Evolutionary conservation across 1,284 basidiomycete genomes (phyloP).

Genomic region (Meripilus lineatus): DNA sequence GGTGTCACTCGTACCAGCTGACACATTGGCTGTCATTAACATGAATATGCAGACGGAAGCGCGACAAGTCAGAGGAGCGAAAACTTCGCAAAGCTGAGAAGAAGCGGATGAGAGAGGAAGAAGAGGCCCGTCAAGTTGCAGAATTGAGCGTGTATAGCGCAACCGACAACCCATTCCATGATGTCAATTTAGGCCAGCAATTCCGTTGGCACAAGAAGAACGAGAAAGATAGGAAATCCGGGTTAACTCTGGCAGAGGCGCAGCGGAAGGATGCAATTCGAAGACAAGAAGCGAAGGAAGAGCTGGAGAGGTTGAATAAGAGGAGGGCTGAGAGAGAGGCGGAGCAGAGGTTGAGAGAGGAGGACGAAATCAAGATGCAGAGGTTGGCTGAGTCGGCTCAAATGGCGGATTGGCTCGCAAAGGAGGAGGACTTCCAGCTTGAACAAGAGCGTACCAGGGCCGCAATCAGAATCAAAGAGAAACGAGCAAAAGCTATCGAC

Average conservation of each 20-base stretch:
- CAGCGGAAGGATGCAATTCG: slow-evolving; percentile 78
- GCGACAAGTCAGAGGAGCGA: slow-evolving; percentile 76
- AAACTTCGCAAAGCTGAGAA: slow-evolving; percentile 79
- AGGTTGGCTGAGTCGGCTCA: slow-evolving; percentile 90
- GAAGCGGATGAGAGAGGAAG: slow-evolving; percentile 76
- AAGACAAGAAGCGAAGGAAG: slow-evolving; percentile 89
- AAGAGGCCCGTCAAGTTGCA: slow-evolving; percentile 83
- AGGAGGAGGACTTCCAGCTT: slow-evolving; percentile 96
- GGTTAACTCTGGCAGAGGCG: slow-evolving; percentile 77
- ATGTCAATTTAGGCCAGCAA: slow-evolving; percentile 90
- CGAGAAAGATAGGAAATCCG: slow-evolving; percentile 91
- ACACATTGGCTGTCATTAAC: neutral
- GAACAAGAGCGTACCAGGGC: slow-evolving; percentile 91
- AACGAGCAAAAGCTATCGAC: slow-evolving; percentile 93
- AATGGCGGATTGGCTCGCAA: slow-evolving; percentile 97
- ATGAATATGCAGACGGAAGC: slow-evolving; percentile 53
- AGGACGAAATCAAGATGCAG: slow-evolving; percentile 87
- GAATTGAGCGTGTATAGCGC: slow-evolving; percentile 92
- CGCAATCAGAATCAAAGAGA: slow-evolving; percentile 91
- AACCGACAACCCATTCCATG: slow-evolving; percentile 95
- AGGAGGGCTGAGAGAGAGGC: slow-evolving; percentile 90
- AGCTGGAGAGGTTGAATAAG: slow-evolving; percentile 87
- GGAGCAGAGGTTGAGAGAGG: slow-evolving; percentile 83
- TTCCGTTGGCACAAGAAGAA: slow-evolving; percentile 99
- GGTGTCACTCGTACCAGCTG: slow-evolving; percentile 18